Conservation (phyloP, 2,329 filamentous ascomycete species). For the Emydomyces testavorans region DNA sequence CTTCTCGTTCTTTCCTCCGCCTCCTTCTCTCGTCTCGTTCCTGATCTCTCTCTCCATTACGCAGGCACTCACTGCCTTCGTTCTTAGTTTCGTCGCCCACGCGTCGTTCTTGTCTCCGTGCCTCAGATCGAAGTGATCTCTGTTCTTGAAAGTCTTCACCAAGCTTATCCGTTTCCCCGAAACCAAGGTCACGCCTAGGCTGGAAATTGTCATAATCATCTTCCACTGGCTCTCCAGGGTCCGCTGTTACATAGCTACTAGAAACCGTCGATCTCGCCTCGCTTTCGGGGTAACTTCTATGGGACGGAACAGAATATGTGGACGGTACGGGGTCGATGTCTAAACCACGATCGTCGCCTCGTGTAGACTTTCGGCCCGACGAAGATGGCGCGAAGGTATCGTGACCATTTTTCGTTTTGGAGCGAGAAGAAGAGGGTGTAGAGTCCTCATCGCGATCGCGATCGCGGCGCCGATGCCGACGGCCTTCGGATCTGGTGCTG, state of each 20-base stretch:
- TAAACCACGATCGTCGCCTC: constrained; percentile 39
- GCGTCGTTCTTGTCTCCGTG: constrained; percentile 3
- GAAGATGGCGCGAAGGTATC: constrained; percentile 23
- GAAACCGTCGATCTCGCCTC: constrained; percentile 18
- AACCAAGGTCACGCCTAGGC: background rate
- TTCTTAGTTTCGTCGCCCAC: constrained; percentile 10
- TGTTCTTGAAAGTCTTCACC: constrained; percentile 6
- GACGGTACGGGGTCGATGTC: constrained; percentile 19
- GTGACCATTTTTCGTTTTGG: constrained; percentile 16
- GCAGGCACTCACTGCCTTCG: constrained; percentile 1
- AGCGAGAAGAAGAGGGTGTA: constrained; percentile 24
- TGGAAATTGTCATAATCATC: constrained; percentile 19
- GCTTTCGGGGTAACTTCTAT: constrained; percentile 13
- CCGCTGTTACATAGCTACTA: constrained; percentile 31
- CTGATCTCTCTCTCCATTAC: background rate
- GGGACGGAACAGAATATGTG: constrained; percentile 16
- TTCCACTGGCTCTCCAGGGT: constrained; percentile 21
- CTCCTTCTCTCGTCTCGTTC: constrained; percentile 5
- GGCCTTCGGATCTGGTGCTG: constrained; percentile 18
- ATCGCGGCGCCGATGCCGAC: constrained; percentile 18
- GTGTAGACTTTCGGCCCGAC: constrained; percentile 32
- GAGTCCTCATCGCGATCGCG: constrained; percentile 25
- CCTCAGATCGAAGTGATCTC: constrained; percentile 12
- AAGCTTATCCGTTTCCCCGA: constrained; percentile 8
- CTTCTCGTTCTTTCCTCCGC: constrained; percentile 5